Conservation (phyloP, 2,329 filamentous ascomycete species). For the Beauveria sp. region DNA sequence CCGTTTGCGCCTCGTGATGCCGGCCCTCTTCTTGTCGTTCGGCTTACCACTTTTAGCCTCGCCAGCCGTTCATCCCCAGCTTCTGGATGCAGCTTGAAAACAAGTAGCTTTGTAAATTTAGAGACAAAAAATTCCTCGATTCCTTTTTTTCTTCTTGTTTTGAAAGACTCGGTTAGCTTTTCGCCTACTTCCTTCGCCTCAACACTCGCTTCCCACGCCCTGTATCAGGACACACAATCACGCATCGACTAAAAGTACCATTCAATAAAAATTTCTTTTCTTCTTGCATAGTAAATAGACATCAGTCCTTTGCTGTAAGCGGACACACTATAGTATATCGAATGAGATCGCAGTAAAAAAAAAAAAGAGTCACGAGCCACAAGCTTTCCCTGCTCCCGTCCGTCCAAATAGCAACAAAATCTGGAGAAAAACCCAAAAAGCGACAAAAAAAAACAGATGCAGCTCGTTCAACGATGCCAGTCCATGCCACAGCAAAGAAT, state of each 20-base stretch:
- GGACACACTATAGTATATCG: background rate
- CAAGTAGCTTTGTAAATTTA: no score
- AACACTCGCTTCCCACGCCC: no score
- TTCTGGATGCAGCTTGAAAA: background rate
- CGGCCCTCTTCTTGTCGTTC: background rate
- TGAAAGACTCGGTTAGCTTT: no score
- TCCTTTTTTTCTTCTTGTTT: background rate
- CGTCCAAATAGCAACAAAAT: background rate
- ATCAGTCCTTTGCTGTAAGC: background rate
- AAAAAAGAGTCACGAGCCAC: background rate
- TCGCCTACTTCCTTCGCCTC: no score
- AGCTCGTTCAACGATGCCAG: constrained; percentile 4
- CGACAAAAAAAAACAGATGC: background rate
- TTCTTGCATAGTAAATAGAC: no score
- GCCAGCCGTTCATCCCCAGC: background rate
- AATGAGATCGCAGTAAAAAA: background rate
- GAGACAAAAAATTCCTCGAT: no score
- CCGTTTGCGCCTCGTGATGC: background rate
- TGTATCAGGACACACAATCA: no score
- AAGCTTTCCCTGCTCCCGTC: background rate
- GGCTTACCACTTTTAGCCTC: background rate
- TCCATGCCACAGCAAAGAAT: background rate
- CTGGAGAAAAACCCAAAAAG: background rate
- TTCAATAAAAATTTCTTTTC: no score
- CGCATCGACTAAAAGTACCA: no score